A percentile compares a stretch with the other conserved stretches of the same genome.
phyloP scores from a whole-genome alignment of 2,329 filamentous ascomycete species.

The Fusarium equiseti region DNA sequence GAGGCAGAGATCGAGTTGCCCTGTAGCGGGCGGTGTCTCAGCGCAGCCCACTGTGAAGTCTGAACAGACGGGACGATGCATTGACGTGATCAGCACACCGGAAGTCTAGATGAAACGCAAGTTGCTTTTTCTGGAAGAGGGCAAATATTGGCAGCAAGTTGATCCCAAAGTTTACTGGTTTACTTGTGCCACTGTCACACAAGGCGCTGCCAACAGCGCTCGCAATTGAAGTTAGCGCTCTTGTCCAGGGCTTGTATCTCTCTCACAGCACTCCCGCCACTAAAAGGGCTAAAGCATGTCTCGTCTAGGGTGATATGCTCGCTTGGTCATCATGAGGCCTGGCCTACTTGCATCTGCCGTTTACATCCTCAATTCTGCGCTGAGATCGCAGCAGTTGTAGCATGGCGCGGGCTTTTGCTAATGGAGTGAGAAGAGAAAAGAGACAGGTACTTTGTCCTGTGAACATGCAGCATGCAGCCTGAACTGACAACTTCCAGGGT shows the following conservation, averaged over 20 bases:
- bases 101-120: not conserved
- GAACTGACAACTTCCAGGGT: not conserved
- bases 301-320: not conserved
- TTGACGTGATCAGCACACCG: not conserved
- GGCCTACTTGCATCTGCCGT: not conserved
- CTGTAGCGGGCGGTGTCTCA: not conserved
- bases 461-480: rapidly evolving
- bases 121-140: not conserved
- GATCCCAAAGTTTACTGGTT: not conserved
- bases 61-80: not conserved
- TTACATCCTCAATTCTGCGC: not conserved
- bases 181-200: not conserved
- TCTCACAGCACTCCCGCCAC: not conserved
- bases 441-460: not conserved
- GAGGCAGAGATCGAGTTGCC: not conserved
- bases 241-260: not conserved
- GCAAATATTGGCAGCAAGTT: not conserved
- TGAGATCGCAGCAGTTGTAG: not conserved
- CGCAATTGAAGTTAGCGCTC: not conserved
- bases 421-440: not conserved
- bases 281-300: not conserved
- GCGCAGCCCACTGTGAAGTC: too few species aligned
- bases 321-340: not conserved
- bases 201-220: not conserved
- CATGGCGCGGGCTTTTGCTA: not conserved